These are phyloP conservation scores for Neonectria ditissima DNA, from an alignment of 2,329 filamentous ascomycete genomes.

Conservation along the genomic window DNA sequence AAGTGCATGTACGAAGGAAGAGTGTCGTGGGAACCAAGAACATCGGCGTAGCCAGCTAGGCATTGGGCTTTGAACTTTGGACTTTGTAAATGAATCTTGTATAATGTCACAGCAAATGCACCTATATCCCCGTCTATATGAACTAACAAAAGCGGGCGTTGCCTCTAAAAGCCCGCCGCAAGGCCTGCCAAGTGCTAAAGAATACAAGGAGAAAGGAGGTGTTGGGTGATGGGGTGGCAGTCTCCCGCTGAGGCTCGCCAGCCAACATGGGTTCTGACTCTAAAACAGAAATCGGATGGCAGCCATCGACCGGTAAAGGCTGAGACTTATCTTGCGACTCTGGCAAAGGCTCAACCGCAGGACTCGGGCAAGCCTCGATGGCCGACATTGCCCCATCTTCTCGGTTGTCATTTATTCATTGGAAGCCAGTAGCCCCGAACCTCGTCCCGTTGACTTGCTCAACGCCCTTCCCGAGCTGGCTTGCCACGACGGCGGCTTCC, in stretches of 20 bases:
- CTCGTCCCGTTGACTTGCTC: constrained; percentile 54
- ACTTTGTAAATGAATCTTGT: constrained; percentile 31
- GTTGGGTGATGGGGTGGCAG: background rate
- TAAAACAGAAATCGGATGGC: constrained; percentile 5
- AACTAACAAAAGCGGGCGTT: constrained; percentile 42
- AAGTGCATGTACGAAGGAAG: constrained; percentile 11
- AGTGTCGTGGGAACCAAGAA: constrained; percentile 25
- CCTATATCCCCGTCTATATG: constrained; percentile 42
- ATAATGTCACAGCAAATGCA: constrained; percentile 36
- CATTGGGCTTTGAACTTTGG: constrained; percentile 3
- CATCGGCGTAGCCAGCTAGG: constrained; percentile 29
- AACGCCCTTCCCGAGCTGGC: constrained; percentile 64
- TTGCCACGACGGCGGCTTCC: constrained; percentile 77
- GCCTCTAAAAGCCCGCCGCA: constrained; percentile 28
- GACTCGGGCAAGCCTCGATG: background rate
- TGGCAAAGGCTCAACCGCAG: constrained; percentile 5
- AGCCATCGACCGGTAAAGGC: constrained; percentile 7
- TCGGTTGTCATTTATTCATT: constrained; percentile 29
- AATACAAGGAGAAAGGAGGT: constrained; percentile 28
- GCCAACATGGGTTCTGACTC: constrained; percentile 12
- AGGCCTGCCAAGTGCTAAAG: constrained; percentile 31
- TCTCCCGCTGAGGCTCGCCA: constrained; percentile 8
- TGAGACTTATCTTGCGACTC: constrained; percentile 4
- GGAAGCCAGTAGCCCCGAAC: constrained; percentile 27
- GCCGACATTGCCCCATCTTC: constrained; percentile 1